Conservation (phyloP, 2,329 filamentous ascomycete genomes). For the Emergomyces pasteurianus region DNA sequence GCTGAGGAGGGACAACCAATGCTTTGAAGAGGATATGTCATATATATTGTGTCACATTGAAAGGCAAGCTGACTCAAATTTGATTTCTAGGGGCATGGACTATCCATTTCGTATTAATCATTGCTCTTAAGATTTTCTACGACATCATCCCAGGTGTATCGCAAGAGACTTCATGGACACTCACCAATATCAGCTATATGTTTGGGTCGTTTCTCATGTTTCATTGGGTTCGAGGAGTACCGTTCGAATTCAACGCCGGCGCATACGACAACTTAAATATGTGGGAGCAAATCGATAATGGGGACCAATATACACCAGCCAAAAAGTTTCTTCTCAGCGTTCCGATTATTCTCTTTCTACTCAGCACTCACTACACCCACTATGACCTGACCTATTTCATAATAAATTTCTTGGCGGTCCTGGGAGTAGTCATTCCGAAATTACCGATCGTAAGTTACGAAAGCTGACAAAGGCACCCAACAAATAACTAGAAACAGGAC, state of each 20-base stretch:
- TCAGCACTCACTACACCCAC: slow-evolving; percentile 98
- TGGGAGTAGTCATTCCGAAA: slow-evolving; percentile 92
- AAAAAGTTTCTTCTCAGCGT: slow-evolving; percentile 97
- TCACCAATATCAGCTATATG: slow-evolving; percentile 99
- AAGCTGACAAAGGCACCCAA: background rate
- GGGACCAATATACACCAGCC: slow-evolving; percentile 93
- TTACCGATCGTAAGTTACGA: slow-evolving; percentile 70
- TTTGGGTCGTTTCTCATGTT: slow-evolving; percentile 99
- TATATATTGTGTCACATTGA: background rate
- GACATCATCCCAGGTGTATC: slow-evolving; percentile 93
- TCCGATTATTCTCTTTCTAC: slow-evolving; percentile 82
- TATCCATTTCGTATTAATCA: slow-evolving; percentile 89
- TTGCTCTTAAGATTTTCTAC: slow-evolving; percentile 87
- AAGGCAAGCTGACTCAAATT: slow-evolving; percentile 10
- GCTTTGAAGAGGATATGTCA: background rate
- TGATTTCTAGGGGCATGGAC: slow-evolving; percentile 72
- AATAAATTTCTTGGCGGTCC: slow-evolving; percentile 87
- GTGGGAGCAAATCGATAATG: slow-evolving; percentile 99
- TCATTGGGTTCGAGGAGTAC: slow-evolving; percentile 93
- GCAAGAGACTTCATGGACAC: slow-evolving; percentile 95
- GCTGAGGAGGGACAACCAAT: background rate
- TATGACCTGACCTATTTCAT: slow-evolving; percentile 95
- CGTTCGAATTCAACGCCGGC: slow-evolving; percentile 96
- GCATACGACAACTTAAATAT: slow-evolving; percentile 99
- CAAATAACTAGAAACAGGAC: background rate